Percentiles rank a stretch among this genome's conserved stretches.
Evolutionary conservation across 2,329 filamentous ascomycete species (phyloP).

Genomic region (Elsinoe fawcettii): DNA sequence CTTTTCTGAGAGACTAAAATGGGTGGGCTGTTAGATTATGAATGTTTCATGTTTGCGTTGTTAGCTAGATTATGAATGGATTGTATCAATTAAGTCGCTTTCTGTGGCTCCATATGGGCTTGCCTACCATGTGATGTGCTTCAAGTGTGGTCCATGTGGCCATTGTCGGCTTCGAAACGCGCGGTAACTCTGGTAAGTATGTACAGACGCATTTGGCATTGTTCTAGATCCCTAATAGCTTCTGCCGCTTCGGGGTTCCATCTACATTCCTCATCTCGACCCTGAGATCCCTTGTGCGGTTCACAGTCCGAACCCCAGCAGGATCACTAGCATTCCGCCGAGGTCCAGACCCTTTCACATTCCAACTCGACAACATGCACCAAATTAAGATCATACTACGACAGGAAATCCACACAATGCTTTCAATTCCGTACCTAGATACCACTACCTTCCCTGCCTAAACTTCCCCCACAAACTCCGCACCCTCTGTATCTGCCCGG

Average conservation of each 20-base stretch:
- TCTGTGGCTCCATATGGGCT: too few relatives aligned
- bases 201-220: not conserved
- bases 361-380: not conserved
- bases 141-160: too few relatives aligned
- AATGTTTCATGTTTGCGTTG: not conserved
- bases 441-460: slow-evolving; percentile 25
- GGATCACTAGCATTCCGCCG: not conserved
- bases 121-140: too few relatives aligned
- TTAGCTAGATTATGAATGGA: not conserved
- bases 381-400: not conserved
- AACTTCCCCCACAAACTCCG: slow-evolving; percentile 44
- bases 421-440: not conserved
- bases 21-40: slow-evolving; percentile 2
- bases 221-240: not conserved
- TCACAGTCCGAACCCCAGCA: not conserved
- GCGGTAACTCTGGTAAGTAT: too few relatives aligned
- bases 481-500: slow-evolving; percentile 44
- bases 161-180: too few relatives aligned
- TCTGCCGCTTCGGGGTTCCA: not conserved
- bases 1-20: not conserved
- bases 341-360: not conserved
- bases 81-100: not conserved
- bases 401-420: not conserved
- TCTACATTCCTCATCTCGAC: not conserved
- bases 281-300: not conserved